phyloP scores from a whole-genome alignment of 106 monocot genomes.

The Dendrobium nobile region DNA sequence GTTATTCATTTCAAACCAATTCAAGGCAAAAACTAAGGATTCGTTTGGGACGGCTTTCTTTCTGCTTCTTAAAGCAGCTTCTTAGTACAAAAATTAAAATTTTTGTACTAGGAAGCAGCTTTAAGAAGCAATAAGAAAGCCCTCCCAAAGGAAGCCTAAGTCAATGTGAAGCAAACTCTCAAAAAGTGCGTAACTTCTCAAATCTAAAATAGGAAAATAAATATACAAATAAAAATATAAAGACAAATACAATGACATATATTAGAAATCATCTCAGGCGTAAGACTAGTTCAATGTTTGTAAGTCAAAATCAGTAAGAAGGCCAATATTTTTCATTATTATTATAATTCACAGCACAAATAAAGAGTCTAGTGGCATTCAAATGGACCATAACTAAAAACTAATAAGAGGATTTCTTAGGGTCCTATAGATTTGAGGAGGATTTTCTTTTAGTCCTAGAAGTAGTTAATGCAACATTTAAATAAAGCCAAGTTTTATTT shows the following conservation, averaged over 20 bases:
- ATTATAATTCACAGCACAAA: background rate
- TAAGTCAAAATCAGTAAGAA: background rate
- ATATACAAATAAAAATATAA: background rate
- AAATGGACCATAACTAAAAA: background rate
- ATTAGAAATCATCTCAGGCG: background rate
- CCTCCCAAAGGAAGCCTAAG: background rate
- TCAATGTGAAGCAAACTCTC: background rate
- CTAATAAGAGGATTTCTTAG: background rate
- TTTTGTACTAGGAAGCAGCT: too few relatives aligned
- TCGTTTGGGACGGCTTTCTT: too few relatives aligned
- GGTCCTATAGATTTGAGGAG: background rate
- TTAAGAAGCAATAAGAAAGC: too few relatives aligned
- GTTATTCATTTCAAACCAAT: background rate
- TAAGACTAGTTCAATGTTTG: background rate
- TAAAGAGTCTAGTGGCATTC: background rate
- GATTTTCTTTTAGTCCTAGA: background rate
- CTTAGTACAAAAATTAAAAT: too few relatives aligned
- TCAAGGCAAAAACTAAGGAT: background rate
- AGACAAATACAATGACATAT: background rate
- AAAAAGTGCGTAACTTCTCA: background rate
- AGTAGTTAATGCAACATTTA: too few relatives aligned
- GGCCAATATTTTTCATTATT: background rate
- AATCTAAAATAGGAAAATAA: background rate
- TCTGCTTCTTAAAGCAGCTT: too few relatives aligned
- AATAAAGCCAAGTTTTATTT: background rate